Conservation (phyloP, 2,329 filamentous ascomycete species). For the Diaporthe nobilis region DNA sequence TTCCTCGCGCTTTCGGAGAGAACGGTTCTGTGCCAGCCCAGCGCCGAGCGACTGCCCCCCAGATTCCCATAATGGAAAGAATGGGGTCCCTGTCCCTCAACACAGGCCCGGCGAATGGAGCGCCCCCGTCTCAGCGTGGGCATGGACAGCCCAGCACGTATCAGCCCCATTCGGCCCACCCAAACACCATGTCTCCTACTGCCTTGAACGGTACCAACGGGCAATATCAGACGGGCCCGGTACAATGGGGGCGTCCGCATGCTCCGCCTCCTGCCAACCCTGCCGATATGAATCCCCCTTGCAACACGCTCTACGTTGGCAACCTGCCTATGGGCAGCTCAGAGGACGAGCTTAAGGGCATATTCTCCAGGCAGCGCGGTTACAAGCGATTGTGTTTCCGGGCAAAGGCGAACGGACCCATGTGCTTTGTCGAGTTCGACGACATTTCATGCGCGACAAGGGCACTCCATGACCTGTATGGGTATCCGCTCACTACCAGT, state of each 20-base stretch:
- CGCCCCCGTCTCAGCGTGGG: constrained; percentile 62
- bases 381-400: constrained; percentile 97
- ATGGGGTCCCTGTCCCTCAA: constrained; percentile 81
- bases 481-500: constrained; percentile 88
- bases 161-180: constrained; percentile 55
- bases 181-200: constrained; percentile 70
- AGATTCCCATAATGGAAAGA: constrained; percentile 74
- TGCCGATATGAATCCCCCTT: constrained; percentile 95
- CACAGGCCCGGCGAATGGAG: constrained; percentile 68
- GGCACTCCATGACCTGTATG: constrained; percentile 90
- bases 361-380: constrained; percentile 93
- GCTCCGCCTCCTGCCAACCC: constrained; percentile 84
- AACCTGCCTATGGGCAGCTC: constrained; percentile 93
- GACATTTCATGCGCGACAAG: constrained; percentile 94
- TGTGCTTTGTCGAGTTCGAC: constrained; percentile 99
- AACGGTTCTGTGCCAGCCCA: constrained; percentile 68
- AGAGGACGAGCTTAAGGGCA: constrained; percentile 93
- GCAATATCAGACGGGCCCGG: constrained; percentile 14
- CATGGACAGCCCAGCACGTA: constrained; percentile 56
- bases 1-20: constrained; percentile 81
- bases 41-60: constrained; percentile 79
- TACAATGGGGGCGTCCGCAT: constrained; percentile 20
- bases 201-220: constrained; percentile 57
- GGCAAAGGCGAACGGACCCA: constrained; percentile 94
- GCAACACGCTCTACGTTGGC: constrained; percentile 98